These are phyloP conservation scores for Diaporthe amygdali DNA, from an alignment of 2,329 filamentous ascomycete genomes.

Conservation along the genomic window DNA sequence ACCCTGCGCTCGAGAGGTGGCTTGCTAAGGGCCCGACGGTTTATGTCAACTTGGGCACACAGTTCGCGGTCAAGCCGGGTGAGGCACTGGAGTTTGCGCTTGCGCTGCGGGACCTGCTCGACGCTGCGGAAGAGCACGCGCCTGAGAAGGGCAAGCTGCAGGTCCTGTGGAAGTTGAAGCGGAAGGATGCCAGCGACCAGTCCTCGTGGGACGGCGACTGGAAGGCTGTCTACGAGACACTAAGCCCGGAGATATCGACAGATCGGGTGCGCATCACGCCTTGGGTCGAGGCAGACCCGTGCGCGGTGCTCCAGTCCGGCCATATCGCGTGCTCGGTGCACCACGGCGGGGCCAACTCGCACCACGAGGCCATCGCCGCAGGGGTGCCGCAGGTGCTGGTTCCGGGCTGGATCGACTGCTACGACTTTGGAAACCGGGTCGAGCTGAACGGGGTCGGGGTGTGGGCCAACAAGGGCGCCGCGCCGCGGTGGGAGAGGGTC, in stretches of 20 bases:
- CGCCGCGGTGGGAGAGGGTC: constrained; percentile 24
- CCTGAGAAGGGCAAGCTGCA: constrained; percentile 42
- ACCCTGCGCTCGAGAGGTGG: constrained; percentile 49
- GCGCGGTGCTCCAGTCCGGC: constrained; percentile 35
- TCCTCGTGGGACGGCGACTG: constrained; percentile 1
- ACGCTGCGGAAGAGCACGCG: constrained; percentile 30
- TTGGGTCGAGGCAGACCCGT: constrained; percentile 42
- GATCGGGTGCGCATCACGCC: constrained; percentile 37
- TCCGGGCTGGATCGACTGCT: constrained; percentile 51
- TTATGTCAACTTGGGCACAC: constrained; percentile 54
- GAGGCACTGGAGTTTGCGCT: constrained; percentile 44
- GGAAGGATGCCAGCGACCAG: constrained; percentile 17
- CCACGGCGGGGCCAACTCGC: constrained; percentile 47
- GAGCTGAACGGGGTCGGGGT: constrained; percentile 49
- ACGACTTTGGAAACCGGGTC: constrained; percentile 50
- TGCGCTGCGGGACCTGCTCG: constrained; percentile 42
- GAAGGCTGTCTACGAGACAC: constrained; percentile 24
- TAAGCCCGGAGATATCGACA: constrained; percentile 29
- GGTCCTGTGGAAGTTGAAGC: constrained; percentile 44
- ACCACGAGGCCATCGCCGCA: constrained; percentile 36
- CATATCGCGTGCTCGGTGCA: constrained; percentile 43
- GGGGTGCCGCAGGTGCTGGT: constrained; percentile 52
- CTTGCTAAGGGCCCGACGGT: constrained; percentile 47
- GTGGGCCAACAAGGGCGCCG: constrained; percentile 30
- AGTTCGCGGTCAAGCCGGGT: constrained; percentile 35